Percentiles rank a stretch among this genome's conserved stretches.
These are phyloP conservation scores for Debaryomyces fabryi DNA, from an alignment of 1,139 yeast genomes.

Conservation along the genomic window DNA sequence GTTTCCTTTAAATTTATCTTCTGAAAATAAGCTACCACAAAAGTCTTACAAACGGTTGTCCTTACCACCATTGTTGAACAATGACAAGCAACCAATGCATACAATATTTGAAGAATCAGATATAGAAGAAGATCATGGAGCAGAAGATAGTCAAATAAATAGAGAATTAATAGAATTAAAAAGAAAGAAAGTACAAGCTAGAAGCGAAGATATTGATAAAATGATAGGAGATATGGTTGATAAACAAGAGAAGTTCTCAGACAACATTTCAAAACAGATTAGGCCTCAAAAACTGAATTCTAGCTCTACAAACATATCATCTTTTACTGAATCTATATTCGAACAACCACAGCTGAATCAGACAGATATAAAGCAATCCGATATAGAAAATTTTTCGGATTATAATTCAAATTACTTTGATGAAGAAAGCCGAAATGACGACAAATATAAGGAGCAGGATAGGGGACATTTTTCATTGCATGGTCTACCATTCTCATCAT, in stretches of 20 bases:
- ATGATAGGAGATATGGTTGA: background rate
- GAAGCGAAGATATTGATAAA: background rate
- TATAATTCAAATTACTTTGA: constrained; percentile 8
- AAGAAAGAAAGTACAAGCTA: background rate
- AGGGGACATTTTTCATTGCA: constrained; percentile 18
- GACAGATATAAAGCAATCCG: constrained; percentile 8
- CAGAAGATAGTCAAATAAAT: background rate
- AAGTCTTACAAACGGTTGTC: background rate
- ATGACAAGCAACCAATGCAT: constrained; percentile 8
- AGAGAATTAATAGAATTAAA: background rate
- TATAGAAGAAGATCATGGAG: background rate
- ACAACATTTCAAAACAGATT: background rate
- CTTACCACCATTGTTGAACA: background rate
- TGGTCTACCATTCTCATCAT: constrained; percentile 21
- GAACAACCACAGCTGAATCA: constrained; percentile 4
- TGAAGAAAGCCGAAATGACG: background rate
- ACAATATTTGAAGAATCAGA: constrained; percentile 14
- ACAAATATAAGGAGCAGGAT: background rate
- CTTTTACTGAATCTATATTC: constrained; percentile 5
- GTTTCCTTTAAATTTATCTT: constrained; percentile 11
- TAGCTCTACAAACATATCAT: constrained; percentile 4
- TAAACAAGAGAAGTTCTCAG: background rate
- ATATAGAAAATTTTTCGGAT: constrained; percentile 8
- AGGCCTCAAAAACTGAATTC: constrained; percentile 1
- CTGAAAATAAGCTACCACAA: background rate